Conservation (phyloP, 2,329 filamentous ascomycete genomes). For the Diaporthe sp. region DNA sequence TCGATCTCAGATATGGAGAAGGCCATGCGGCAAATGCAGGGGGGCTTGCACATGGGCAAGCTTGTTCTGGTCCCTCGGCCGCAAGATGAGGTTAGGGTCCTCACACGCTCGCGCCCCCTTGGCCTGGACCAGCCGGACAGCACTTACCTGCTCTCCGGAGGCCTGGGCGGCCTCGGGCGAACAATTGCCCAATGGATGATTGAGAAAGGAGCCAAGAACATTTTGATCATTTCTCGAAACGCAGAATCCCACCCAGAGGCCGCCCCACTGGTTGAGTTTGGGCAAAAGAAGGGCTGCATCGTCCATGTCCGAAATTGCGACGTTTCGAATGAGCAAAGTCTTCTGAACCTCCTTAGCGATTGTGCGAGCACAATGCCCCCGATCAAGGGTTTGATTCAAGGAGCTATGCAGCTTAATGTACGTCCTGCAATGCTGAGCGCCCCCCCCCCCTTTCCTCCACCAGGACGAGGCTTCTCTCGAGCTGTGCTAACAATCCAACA, state of each 20-base stretch:
- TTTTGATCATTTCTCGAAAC: constrained; percentile 43
- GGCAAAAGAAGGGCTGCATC: constrained; percentile 43
- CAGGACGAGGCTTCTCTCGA: too few relatives aligned
- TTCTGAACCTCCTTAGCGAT: constrained; percentile 45
- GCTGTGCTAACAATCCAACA: too few relatives aligned
- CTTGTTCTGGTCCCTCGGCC: constrained; percentile 45
- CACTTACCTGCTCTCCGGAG: constrained; percentile 50
- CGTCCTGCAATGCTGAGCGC: too few relatives aligned
- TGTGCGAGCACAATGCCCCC: not conserved
- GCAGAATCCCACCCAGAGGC: constrained; percentile 2
- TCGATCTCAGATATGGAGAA: constrained; percentile 43
- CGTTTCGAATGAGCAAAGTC: constrained; percentile 45
- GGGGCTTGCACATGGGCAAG: constrained; percentile 53
- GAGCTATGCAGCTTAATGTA: not conserved
- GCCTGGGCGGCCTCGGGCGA: constrained; percentile 50
- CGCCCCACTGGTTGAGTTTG: constrained; percentile 27
- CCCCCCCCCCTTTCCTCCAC: too few relatives aligned
- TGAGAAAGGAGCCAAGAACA: constrained; percentile 42
- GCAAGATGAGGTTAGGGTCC: constrained; percentile 3
- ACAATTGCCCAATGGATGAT: constrained; percentile 48
- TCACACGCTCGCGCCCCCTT: not conserved
- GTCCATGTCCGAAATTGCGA: constrained; percentile 47
- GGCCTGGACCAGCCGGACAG: constrained; percentile 35
- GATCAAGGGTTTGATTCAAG: not conserved
- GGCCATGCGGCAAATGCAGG: constrained; percentile 52